Evolutionary conservation across 2,329 filamentous ascomycete genomes (phyloP).

Genomic region (Cytospora mali): DNA sequence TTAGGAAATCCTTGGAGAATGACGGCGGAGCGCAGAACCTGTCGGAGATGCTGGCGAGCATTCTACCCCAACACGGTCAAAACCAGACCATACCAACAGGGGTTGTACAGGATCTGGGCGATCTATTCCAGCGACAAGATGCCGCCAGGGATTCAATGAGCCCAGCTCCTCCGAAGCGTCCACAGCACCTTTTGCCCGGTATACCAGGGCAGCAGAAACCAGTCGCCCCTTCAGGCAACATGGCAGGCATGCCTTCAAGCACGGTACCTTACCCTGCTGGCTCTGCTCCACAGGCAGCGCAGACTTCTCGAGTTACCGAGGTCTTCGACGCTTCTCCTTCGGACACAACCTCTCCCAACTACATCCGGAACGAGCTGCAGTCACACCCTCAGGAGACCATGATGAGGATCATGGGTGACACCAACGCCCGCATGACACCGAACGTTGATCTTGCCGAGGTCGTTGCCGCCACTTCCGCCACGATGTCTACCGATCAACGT

Average conservation of each 20-base stretch:
- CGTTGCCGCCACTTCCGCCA: conserved; percentile 58
- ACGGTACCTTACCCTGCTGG: conserved; percentile 33
- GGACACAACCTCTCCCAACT: conserved; percentile 50
- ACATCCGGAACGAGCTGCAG: conserved; percentile 58
- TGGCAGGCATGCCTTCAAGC: conserved; percentile 37
- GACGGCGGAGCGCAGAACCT: conserved; percentile 76
- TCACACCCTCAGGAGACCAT: conserved; percentile 62
- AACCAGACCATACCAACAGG: conserved; percentile 48
- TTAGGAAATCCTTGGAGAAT: conserved; percentile 88
- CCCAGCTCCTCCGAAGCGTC: conserved; percentile 48
- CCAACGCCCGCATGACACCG: conserved; percentile 56
- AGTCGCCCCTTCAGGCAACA: conserved; percentile 35
- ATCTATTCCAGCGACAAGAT: conserved; percentile 54
- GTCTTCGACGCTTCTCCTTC: conserved; percentile 56
- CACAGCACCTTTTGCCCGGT: conserved; percentile 57
- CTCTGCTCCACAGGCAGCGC: conserved; percentile 41
- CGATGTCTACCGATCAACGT: conserved; percentile 59
- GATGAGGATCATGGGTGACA: conserved; percentile 67
- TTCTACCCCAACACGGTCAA: conserved; percentile 61
- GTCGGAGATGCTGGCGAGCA: conserved; percentile 78
- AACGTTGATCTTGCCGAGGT: conserved; percentile 59
- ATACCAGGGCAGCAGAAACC: conserved; percentile 46
- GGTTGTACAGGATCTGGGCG: conserved; percentile 63
- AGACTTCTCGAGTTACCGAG: conserved; percentile 62
- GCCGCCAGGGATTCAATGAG: conserved; percentile 40